Evolutionary conservation across 768 basidiomycete species (phyloP), one percentile per base, ranked within the genome.

Genomic region (Mycena polygramma): DNA sequence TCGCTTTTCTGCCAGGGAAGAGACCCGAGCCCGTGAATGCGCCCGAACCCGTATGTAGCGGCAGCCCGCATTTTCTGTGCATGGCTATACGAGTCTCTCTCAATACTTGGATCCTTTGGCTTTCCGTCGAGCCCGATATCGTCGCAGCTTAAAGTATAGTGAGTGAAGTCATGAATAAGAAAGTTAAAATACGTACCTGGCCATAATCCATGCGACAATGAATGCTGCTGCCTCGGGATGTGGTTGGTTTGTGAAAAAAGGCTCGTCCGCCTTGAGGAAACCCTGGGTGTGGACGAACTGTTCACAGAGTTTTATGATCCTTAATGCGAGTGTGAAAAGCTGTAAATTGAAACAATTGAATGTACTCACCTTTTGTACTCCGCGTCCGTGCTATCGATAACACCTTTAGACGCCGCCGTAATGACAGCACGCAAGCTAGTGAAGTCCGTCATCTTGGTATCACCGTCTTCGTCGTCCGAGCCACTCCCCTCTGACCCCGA

Each of bases 21-120:
- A 6, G 67, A 71, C 17, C 80, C 71, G 2, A 74, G 70, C 7
- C 75, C 73, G 30, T 65, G 46, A 13, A 77, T 49, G 20, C 73
- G 73, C 4, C 78, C 76, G 66, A 82, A 82, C 1, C 72, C 72
- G 62, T 80, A 77, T 0, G 79, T 80, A 57, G 77, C 75, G 3
- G 77, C 72, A 6, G 81, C 81, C 1, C 79, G 57, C 76, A 83
- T 80, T 54, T 82, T 82, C 64, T 83, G 82, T 0, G 82, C 81
- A 77, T 83, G 78, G 3, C 73, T 60, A 48, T 79, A 83, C 6
- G 77, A 74, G 15, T 54, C 68, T 1, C 71, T 62, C 4, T 68
- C 30, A 4, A 65, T 57, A 1, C 26, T 68, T 5, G 51, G 35
- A 24, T 73, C 65, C 14, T 77, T 78, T 35, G 62, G 41, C 13